Evolutionary conservation across 1,139 yeast species (phyloP), one percentile per base, ranked within the genome.

Genomic region (Arxiozyma heterogenica): DNA sequence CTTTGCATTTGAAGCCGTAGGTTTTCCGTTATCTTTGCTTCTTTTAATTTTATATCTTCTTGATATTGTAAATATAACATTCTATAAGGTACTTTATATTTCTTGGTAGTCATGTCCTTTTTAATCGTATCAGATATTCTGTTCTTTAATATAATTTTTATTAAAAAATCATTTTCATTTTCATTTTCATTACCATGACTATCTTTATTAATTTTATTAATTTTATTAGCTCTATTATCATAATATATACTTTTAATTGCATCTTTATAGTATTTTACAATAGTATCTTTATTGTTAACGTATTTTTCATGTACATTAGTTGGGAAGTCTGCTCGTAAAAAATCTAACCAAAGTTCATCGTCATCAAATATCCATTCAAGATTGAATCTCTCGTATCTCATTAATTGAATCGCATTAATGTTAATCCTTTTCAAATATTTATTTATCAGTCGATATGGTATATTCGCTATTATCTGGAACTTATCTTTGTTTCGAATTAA

Each of bases 281-380:
- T 61, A 23, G 47, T 56, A 23, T 57, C 60, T 50, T 59, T 62
- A 47, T 57, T 61, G 12, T 58, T 52, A 17, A 58, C 56, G 50
- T 48, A 66, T 20, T 59, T 53, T 27, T 62, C 65, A 47, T 59
- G 63, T 4, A 61, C 62, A 55, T 62, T 61, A 15, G 72, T 75
- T 5, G 84, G 80, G 60, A 79, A 81, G 54, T 82, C 83, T 54
- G 70, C 73, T 51, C 67, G 70, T 4, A 81, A 62, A 22, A 80
- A 64, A 1, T 60, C 59, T 3, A 61, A 61, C 86, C 86, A 82
- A n/a, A 80, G 59, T 43, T 69, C 73, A 57, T 80, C 84, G 53
- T 80, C 77, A 45, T 75, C 77, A 17, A 82, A 78, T 5, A 71
- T 63, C 17, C 80, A 60, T 39, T 69, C 72, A 0, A 78, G 76